These are phyloP conservation scores for Suillus occidentalis DNA, from an alignment of 768 basidiomycete genomes.

Conservation along the genomic window DNA sequence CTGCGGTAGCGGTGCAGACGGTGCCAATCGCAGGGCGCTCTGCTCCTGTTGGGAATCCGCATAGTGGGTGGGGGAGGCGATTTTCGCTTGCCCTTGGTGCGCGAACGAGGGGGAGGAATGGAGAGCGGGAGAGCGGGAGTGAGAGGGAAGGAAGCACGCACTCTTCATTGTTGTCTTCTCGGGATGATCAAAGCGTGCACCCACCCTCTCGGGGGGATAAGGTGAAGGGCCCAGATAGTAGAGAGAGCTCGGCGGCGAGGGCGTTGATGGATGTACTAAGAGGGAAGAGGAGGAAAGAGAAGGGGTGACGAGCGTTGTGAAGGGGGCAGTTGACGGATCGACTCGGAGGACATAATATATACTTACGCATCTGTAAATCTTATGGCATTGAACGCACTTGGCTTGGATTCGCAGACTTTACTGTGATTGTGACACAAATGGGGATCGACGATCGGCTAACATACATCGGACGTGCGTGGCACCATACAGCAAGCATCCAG, in stretches of 20 bases:
- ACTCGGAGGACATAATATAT: not conserved
- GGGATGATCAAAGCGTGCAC: not conserved
- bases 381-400: not conserved
- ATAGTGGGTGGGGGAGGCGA: conserved; percentile 36
- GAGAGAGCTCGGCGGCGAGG: conserved; percentile 30
- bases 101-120: conserved; percentile 24
- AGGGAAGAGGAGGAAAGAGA: conserved; percentile 15
- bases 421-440: not conserved
- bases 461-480: no score
- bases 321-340: not conserved
- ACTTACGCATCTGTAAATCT: not conserved
- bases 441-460: no score
- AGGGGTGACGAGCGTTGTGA: not conserved
- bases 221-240: conserved; percentile 14
- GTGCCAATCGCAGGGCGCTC: conserved; percentile 67
- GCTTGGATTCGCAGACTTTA: not conserved
- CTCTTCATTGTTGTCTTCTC: not conserved
- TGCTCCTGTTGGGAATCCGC: conserved; percentile 22
- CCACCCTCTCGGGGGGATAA: conserved; percentile 9
- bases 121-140: conserved; percentile 20
- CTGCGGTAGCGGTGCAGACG: conserved; percentile 75
- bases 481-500: no score
- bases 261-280: conserved; percentile 32
- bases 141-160: not conserved
- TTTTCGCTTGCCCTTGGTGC: conserved; percentile 61